Base-by-base conservation (phyloP, 495 filamentous ascomycete species). In the Monascus purpureus region DNA sequence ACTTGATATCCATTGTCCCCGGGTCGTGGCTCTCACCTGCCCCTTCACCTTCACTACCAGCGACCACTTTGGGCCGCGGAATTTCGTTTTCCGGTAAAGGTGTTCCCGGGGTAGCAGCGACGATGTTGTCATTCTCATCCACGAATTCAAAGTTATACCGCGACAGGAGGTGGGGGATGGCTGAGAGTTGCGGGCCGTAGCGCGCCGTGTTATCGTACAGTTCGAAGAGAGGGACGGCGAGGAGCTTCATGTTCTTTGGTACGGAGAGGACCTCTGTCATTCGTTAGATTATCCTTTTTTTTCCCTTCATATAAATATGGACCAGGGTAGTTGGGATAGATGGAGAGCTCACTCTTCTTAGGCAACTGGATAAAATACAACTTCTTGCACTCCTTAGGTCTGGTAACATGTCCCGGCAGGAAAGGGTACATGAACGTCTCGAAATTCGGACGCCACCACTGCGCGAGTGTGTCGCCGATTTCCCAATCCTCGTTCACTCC, bases 371-470 rank as follows among this genome's bases (percentile, higher is more conserved):
- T 93, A 34, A 96, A 82, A 53, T 95, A 97, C 29, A 95, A 65
- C 70, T 97, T 97, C 68, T 97, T 97, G 65, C 87, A 94, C 68
- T 97, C 90, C 66, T 95, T 97, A 12, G 90, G 90, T 25, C 92
- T 70, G 6, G 90, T 93, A 36, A 93, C 81, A 55, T 97, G 90
- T 12, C 85, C 81, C 5, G 90, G 90, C 27, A 94, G 75, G 57
- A 93, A 97, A 1, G 90, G 90, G 54, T 97, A 97, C 90, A 95
- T 95, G 65, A 95, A 96, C 1, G 90, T 97, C 64, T 97, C 90
- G 48, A 96, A 94, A 60, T 94, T 96, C 25, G 90, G 90, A 17
- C 90, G 67, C 86, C 86, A 97, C 90, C 92, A 97, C 61, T 93
- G 86, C 23, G 90, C 88, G 28, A 97, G 69, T 2, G 85, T 92